Evolutionary conservation across 2,329 filamentous ascomycete genomes (phyloP).

Genomic region (Colletotrichum kahawae): DNA sequence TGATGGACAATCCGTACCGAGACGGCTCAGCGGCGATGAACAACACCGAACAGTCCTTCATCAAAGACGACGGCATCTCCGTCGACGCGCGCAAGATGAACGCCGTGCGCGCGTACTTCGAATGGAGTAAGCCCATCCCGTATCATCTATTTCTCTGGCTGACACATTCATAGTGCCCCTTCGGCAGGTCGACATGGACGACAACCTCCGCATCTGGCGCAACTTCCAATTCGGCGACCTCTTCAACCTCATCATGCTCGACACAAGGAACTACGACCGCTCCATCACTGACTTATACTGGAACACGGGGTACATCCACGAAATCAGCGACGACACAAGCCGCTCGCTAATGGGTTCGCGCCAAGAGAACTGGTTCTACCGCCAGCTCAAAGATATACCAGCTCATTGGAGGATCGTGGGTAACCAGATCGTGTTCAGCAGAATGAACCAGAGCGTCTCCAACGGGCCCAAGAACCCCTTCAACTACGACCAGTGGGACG

Average conservation of each 20-base stretch:
- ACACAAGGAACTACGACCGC: constrained; percentile 73
- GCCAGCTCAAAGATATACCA: constrained; percentile 59
- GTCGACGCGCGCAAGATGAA: constrained; percentile 77
- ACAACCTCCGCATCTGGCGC: constrained; percentile 72
- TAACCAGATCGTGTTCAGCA: constrained; percentile 70
- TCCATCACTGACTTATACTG: constrained; percentile 45
- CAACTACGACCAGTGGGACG: constrained; percentile 59
- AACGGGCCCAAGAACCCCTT: constrained; percentile 39
- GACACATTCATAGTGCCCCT: not conserved
- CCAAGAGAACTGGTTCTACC: constrained; percentile 79
- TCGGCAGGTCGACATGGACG: constrained; percentile 68
- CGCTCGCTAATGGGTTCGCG: constrained; percentile 73
- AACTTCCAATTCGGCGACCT: constrained; percentile 69
- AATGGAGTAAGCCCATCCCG: constrained; percentile 51
- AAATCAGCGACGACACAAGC: constrained; percentile 68
- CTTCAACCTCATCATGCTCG: constrained; percentile 71
- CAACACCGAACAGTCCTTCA: constrained; percentile 71
- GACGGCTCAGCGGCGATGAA: constrained; percentile 65
- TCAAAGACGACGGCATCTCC: constrained; percentile 61
- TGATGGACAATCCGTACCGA: constrained; percentile 69
- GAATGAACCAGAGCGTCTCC: constrained; percentile 36
- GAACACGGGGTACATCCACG: constrained; percentile 66
- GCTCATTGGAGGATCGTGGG: constrained; percentile 74
- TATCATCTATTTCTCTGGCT: rapidly evolving
- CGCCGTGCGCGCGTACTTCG: constrained; percentile 73